Conservation (phyloP, 768 basidiomycete genomes). For the Psilocybe azurescens region DNA sequence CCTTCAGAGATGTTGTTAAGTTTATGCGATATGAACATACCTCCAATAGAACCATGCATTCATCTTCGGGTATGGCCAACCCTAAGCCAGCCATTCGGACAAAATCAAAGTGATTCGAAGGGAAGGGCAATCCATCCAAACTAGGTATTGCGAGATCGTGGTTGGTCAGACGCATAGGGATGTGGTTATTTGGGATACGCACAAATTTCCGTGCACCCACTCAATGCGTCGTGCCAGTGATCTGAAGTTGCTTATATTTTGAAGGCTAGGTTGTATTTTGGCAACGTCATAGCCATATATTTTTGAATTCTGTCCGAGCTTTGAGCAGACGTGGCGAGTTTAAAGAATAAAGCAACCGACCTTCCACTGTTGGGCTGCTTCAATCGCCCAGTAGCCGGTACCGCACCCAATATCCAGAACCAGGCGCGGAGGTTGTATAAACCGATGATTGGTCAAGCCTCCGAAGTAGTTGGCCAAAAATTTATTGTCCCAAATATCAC, state of each 20-base stretch:
- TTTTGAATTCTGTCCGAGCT: slow-evolving; percentile 45
- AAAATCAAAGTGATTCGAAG: slow-evolving; percentile 61
- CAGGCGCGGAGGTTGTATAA: slow-evolving; percentile 51
- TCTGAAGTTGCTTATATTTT: slow-evolving; percentile 38
- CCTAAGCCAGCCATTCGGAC: slow-evolving; percentile 69
- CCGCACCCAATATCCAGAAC: slow-evolving; percentile 79
- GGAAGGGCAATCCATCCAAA: slow-evolving; percentile 68
- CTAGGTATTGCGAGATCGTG: slow-evolving; percentile 35
- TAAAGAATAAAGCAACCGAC: slow-evolving; percentile 38
- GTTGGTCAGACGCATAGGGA: neutral
- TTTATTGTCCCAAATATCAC: slow-evolving; percentile 77
- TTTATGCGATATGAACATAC: slow-evolving; percentile 36
- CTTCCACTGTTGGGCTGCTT: slow-evolving; percentile 70
- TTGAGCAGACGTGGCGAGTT: slow-evolving; percentile 3
- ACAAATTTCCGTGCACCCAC: slow-evolving; percentile 79
- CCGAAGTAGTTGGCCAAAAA: slow-evolving; percentile 56
- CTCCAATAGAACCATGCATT: slow-evolving; percentile 75
- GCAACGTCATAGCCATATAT: slow-evolving; percentile 67
- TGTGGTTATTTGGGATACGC: slow-evolving; percentile 23
- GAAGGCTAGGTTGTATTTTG: slow-evolving; percentile 57
- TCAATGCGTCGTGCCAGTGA: slow-evolving; percentile 54
- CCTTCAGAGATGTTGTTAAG: neutral
- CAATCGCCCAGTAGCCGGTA: slow-evolving; percentile 71
- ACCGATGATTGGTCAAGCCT: slow-evolving; percentile 59
- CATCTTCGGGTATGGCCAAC: slow-evolving; percentile 74